phyloP scores from a whole-genome alignment of 2,329 filamentous ascomycete genomes.

The Rachicladosporium sp. region DNA sequence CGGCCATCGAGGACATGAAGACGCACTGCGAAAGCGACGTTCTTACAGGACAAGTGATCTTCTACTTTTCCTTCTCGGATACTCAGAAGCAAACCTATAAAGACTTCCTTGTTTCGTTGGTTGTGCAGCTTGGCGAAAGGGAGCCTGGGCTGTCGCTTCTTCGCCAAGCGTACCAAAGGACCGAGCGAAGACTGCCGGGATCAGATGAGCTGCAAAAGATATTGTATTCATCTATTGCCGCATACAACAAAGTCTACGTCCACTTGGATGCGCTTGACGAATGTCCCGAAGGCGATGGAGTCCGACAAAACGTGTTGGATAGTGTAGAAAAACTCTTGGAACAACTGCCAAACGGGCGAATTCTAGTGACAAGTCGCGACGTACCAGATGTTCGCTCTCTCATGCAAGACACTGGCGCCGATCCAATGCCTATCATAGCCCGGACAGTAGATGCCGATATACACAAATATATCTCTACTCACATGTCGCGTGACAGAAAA shows the following conservation, averaged over 20 bases:
- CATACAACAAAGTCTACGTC: constrained; percentile 17
- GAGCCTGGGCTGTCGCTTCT: constrained; percentile 11
- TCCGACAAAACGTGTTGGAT: constrained; percentile 8
- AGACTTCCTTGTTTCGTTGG: constrained; percentile 9
- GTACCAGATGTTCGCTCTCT: constrained; percentile 8
- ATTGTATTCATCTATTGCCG: constrained; percentile 5
- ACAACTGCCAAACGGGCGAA: constrained; percentile 4
- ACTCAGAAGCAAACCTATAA: constrained; percentile 11
- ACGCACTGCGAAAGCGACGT: constrained; percentile 2
- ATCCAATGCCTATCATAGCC: constrained; percentile 4
- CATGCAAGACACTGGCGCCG: constrained; percentile 6
- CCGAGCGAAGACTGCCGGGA: constrained; percentile 4
- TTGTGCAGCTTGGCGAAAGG: constrained; percentile 11
- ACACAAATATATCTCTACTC: constrained; percentile 6
- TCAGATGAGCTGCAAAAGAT: constrained; percentile 11
- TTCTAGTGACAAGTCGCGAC: constrained; percentile 14
- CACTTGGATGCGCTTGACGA: constrained; percentile 26
- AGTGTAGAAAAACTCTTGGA: constrained; percentile 7
- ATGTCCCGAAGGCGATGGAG: constrained; percentile 11
- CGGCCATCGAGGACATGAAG: constrained; percentile 11
- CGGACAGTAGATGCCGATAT: constrained; percentile 10
- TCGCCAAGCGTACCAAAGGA: constrained; percentile 7
- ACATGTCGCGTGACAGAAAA: constrained; percentile 8
- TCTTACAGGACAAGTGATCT: constrained; percentile 8
- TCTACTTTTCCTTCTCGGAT: constrained; percentile 17